Evolutionary conservation across 192 early-diverging fungal genomes (phyloP).

Genomic region (Funneliformis mosseae): DNA sequence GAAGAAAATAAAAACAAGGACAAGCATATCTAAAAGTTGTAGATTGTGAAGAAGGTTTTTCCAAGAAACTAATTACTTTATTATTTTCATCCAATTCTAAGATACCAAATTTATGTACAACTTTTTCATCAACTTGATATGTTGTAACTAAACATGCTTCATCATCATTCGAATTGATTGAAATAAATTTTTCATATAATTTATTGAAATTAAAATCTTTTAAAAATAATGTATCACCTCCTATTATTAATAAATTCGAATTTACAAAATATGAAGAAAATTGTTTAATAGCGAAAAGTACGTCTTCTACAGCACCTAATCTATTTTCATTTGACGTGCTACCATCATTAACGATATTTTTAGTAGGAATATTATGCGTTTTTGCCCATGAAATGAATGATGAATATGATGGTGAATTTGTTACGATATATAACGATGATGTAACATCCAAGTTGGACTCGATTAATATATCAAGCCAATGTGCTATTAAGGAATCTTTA

Average conservation of each 20-base stretch:
- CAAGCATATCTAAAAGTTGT: constrained; percentile 54
- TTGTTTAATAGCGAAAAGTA: constrained; percentile 46
- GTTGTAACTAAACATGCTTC: constrained; percentile 47
- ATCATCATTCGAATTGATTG: constrained; percentile 4
- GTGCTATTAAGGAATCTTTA: constrained; percentile 46
- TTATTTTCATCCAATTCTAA: constrained; percentile 32
- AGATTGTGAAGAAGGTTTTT: constrained; percentile 54
- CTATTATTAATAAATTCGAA: constrained; percentile 52
- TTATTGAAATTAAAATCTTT: constrained; percentile 50
- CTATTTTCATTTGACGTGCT: constrained; percentile 52
- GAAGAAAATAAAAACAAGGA: constrained; percentile 65
- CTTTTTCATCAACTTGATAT: constrained; percentile 48
- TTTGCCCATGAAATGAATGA: constrained; percentile 52
- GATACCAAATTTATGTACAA: constrained; percentile 59
- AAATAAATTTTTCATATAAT: constrained; percentile 39
- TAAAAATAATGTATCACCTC: constrained; percentile 63
- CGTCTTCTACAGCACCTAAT: constrained; percentile 59
- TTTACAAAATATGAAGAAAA: constrained; percentile 32
- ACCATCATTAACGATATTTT: constrained; percentile 54
- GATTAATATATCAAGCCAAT: constrained; percentile 38
- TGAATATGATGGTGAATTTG: constrained; percentile 46
- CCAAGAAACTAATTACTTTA: constrained; percentile 51
- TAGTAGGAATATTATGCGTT: constrained; percentile 36
- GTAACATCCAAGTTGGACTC: constrained; percentile 31
- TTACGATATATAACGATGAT: constrained; percentile 45